Conservation (phyloP, 1,139 yeast genomes). For the Candida tetrigidarum region DNA sequence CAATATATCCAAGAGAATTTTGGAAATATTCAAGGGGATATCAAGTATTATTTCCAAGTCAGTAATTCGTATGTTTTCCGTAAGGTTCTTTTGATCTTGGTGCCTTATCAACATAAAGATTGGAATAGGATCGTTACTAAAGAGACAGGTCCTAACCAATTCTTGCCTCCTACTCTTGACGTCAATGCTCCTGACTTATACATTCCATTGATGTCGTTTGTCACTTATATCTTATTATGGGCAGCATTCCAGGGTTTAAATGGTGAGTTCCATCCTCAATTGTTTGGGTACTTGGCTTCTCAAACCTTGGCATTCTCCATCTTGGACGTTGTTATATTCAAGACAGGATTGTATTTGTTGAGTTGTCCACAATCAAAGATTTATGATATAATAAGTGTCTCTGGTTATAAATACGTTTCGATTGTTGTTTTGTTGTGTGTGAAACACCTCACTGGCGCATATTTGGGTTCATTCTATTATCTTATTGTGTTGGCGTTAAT, state of each 20-base stretch:
- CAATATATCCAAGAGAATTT: constrained; percentile 77
- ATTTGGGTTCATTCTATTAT: constrained; percentile 40
- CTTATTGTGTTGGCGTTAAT: constrained; percentile 45
- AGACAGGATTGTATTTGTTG: constrained; percentile 48
- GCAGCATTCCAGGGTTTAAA: constrained; percentile 85
- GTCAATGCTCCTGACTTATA: constrained; percentile 96
- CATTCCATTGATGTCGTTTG: constrained; percentile 91
- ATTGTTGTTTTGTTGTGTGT: constrained; percentile 58
- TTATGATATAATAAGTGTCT: constrained; percentile 86
- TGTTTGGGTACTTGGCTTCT: constrained; percentile 89
- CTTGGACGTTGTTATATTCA: constrained; percentile 60
- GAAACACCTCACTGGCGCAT: constrained; percentile 42
- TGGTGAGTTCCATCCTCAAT: constrained; percentile 92
- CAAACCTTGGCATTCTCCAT: constrained; percentile 85
- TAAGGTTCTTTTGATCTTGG: constrained; percentile 72
- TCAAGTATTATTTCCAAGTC: constrained; percentile 86
- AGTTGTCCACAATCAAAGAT: constrained; percentile 59
- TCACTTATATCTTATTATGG: constrained; percentile 85
- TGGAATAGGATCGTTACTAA: constrained; percentile 67
- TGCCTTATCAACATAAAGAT: constrained; percentile 85
- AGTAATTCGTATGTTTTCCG: constrained; percentile 83
- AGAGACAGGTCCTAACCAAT: constrained; percentile 47
- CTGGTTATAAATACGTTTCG: constrained; percentile 95
- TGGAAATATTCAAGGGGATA: constrained; percentile 52
- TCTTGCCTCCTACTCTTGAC: constrained; percentile 79